Evolutionary conservation across 176 grass and related monocot genomes (phyloP).

Genomic region (Tuctoria greenei): DNA sequence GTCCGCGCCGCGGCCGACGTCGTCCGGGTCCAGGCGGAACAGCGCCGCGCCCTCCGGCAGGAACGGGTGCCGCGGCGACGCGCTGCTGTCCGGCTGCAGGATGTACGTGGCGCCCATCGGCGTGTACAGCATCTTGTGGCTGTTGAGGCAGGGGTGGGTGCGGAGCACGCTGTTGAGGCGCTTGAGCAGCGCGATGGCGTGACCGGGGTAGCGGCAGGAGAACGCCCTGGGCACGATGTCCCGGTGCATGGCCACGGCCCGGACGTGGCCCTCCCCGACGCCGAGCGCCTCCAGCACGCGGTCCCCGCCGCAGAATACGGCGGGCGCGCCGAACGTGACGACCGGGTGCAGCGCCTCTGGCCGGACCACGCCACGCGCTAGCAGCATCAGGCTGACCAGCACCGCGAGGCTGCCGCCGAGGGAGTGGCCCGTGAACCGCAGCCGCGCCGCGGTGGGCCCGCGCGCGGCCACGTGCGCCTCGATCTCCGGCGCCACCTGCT

Average conservation of each 20-base stretch:
- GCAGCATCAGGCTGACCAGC: slow-evolving; percentile 83
- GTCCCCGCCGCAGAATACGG: slow-evolving; percentile 85
- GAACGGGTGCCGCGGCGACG: slow-evolving; percentile 72
- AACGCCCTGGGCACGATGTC: slow-evolving; percentile 97
- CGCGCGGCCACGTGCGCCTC: slow-evolving; percentile 43
- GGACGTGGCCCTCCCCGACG: slow-evolving; percentile 65
- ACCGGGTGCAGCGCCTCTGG: slow-evolving; percentile 61
- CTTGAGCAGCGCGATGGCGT: slow-evolving; percentile 69
- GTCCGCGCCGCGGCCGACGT: not conserved
- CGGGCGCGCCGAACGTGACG: slow-evolving; percentile 82
- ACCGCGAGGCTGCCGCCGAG: slow-evolving; percentile 92
- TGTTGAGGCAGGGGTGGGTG: slow-evolving; percentile 84
- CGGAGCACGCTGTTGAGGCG: slow-evolving; percentile 77
- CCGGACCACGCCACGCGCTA: slow-evolving; percentile 52
- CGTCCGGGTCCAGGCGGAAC: slow-evolving; percentile 55
- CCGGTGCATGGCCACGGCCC: slow-evolving; percentile 81
- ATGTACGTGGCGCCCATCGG: slow-evolving; percentile 87
- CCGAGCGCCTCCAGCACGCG: slow-evolving; percentile 68
- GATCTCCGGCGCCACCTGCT: slow-evolving; percentile 76
- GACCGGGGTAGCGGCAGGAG: slow-evolving; percentile 85
- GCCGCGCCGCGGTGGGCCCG: slow-evolving; percentile 14
- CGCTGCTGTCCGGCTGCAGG: slow-evolving; percentile 66
- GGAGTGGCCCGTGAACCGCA: slow-evolving; percentile 92
- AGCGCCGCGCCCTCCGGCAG: slow-evolving; percentile 79
- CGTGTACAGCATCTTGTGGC: slow-evolving; percentile 72